phyloP scores from a whole-genome alignment of 108 stramenopile genomes.

The Skeletonema potamos region DNA sequence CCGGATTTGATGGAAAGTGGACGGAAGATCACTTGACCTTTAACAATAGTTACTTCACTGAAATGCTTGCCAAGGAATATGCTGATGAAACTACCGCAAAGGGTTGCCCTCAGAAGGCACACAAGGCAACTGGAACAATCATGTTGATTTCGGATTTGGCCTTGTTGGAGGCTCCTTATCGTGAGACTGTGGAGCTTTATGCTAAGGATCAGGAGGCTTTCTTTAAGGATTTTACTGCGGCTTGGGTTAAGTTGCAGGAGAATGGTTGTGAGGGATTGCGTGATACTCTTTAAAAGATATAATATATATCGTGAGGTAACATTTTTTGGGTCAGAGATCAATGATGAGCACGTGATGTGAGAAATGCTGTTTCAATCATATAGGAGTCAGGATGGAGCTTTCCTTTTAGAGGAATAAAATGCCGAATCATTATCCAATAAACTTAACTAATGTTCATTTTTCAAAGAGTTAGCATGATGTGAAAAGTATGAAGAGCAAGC shows the following conservation, averaged over 20 bases:
- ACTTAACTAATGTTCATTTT: not conserved
- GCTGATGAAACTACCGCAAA: constrained; percentile 33
- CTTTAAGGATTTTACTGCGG: constrained; percentile 32
- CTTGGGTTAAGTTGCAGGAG: constrained; percentile 53
- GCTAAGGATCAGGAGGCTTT: constrained; percentile 38
- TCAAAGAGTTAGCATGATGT: too few species aligned
- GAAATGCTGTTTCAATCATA: not conserved
- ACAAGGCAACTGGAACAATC: constrained; percentile 23
- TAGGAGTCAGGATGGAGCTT: not conserved
- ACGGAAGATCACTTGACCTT: constrained; percentile 44
- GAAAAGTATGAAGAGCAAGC: too few species aligned
- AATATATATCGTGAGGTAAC: too few species aligned
- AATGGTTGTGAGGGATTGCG: constrained; percentile 42
- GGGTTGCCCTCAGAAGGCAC: constrained; percentile 44
- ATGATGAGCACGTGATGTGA: not conserved
- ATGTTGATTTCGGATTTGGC: constrained; percentile 51
- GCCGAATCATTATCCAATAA: not conserved
- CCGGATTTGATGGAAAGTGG: constrained; percentile 63
- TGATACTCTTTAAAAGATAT: constrained; percentile 30
- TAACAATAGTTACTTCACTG: constrained; percentile 52
- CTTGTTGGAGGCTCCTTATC: constrained; percentile 41
- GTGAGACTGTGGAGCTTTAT: constrained; percentile 37
- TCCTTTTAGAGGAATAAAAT: not conserved
- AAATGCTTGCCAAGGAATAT: constrained; percentile 50
- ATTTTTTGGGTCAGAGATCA: too few species aligned